Conservation (phyloP, 208 protist species). For the Lotmaria passim region DNA sequence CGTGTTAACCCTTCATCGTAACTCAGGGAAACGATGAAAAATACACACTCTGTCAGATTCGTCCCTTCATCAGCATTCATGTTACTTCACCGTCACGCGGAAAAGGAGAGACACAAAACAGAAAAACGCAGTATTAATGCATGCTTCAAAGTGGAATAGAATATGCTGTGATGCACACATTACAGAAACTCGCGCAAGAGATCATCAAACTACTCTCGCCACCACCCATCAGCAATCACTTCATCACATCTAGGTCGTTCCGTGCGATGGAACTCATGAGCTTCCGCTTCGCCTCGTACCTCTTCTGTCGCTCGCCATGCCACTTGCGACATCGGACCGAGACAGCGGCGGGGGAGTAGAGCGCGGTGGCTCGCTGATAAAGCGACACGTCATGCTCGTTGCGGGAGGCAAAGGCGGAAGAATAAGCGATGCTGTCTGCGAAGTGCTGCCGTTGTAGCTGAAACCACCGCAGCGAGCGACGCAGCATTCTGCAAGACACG, state of each 20-base stretch:
- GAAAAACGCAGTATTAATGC: no score
- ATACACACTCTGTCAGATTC: no score
- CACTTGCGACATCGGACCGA: constrained; percentile 49
- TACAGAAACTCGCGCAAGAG: no score
- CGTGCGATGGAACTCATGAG: constrained; percentile 37
- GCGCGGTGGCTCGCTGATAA: constrained; percentile 47
- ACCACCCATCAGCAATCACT: background rate
- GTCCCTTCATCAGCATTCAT: no score
- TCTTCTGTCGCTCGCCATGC: constrained; percentile 42
- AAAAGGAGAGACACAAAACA: no score
- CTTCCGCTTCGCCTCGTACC: constrained; percentile 45
- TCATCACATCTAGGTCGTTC: constrained; percentile 32
- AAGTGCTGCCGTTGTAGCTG: constrained; percentile 59
- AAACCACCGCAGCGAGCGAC: constrained; percentile 7
- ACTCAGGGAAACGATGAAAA: no score
- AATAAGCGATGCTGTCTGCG: constrained; percentile 53
- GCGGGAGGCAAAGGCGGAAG: constrained; percentile 46
- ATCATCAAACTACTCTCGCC: no score
- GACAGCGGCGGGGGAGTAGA: constrained; percentile 60
- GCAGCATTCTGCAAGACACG: constrained; percentile 41
- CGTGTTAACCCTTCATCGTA: no score
- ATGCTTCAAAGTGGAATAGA: no score
- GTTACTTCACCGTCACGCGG: no score
- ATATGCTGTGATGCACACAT: no score
- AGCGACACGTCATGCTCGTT: constrained; percentile 46